Evolutionary conservation across 2,329 filamentous ascomycete genomes (phyloP).

Genomic region (Fusarium sulawesiense): DNA sequence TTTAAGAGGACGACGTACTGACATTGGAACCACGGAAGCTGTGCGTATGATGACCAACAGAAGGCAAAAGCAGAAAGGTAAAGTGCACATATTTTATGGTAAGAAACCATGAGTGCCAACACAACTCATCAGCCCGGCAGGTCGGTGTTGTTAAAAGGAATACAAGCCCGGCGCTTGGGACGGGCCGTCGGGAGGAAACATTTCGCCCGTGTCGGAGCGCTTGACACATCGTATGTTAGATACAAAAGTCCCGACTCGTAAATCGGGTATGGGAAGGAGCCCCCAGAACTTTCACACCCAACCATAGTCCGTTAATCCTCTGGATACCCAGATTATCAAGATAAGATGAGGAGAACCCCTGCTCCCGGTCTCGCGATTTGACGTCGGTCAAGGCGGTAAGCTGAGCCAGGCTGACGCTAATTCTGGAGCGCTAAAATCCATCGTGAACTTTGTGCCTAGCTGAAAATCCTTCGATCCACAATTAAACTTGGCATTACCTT

Average conservation of each 20-base stretch:
- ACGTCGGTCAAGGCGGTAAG: background rate
- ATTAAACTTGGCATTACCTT: background rate
- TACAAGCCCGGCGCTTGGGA: background rate
- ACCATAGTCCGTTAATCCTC: background rate
- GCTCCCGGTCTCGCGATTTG: background rate
- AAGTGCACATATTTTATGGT: too few relatives aligned
- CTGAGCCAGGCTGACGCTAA: background rate
- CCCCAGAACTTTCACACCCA: background rate
- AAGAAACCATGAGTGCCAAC: too few relatives aligned
- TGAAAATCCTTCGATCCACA: background rate
- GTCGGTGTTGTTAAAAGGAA: background rate
- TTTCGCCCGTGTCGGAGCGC: rapidly evolving
- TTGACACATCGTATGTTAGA: background rate
- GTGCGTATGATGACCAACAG: too few relatives aligned
- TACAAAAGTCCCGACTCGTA: background rate
- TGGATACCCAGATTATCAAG: background rate
- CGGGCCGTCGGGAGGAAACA: background rate
- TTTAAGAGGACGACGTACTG: too few relatives aligned
- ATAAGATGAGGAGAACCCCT: background rate
- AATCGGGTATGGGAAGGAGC: background rate
- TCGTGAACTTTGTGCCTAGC: background rate
- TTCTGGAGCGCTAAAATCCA: too few relatives aligned
- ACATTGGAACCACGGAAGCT: too few relatives aligned
- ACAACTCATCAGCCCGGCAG: too few relatives aligned
- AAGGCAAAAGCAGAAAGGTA: too few relatives aligned